Conservation (phyloP, 2,329 filamentous ascomycete genomes). For the Dryadomyces quercus-mongolicae region DNA sequence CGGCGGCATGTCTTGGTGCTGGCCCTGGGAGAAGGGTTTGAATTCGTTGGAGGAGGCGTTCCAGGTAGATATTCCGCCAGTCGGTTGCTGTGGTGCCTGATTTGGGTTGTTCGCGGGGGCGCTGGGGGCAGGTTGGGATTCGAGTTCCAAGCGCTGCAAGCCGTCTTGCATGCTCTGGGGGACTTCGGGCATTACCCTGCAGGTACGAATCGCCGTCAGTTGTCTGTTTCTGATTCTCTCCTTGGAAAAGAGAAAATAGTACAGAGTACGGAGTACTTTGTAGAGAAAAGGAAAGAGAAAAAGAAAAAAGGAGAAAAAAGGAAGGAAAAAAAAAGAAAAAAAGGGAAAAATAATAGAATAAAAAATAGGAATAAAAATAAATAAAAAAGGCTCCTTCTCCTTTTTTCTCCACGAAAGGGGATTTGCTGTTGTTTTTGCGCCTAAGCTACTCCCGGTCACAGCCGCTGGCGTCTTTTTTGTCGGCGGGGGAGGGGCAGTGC, state of each 20-base stretch:
- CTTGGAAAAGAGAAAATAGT: neutral
- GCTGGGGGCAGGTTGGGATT: conserved; percentile 40
- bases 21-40: conserved; percentile 28
- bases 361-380: too few relatives aligned
- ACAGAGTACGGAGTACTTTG: too few relatives aligned
- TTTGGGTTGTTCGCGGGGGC: neutral
- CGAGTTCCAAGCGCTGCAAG: conserved; percentile 79
- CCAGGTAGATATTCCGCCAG: neutral
- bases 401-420: neutral
- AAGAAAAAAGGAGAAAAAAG: too few relatives aligned
- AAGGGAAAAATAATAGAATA: too few relatives aligned
- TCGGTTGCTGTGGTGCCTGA: neutral
- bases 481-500: conserved; percentile 8
- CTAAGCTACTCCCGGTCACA: conserved; percentile 4
- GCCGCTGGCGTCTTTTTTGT: conserved; percentile 2
- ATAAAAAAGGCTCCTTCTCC: too few relatives aligned
- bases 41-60: conserved; percentile 17
- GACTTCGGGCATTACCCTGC: conserved; percentile 86
- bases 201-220: conserved; percentile 19
- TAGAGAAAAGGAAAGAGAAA: too few relatives aligned
- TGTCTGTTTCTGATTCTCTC: conserved; percentile 7
- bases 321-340: too few relatives aligned
- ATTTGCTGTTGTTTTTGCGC: conserved; percentile 3
- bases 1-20: conserved; percentile 22
- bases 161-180: conserved; percentile 94